Base-by-base conservation (phyloP, 2,329 filamentous ascomycete genomes). In the Sclerotiophoma versabilis region DNA sequence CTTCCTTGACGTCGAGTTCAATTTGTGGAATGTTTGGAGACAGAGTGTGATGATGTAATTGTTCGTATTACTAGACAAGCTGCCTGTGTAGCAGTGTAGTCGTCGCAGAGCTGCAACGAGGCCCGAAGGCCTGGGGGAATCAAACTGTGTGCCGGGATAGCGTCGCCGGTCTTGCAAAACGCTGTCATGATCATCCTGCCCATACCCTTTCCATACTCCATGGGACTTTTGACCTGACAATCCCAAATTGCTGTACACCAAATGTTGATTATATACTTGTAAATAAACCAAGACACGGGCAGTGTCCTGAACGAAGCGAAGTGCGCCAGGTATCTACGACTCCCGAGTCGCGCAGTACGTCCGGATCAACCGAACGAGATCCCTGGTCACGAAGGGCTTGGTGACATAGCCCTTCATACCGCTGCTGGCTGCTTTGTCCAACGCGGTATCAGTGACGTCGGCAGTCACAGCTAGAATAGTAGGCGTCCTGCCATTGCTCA, bases 381-480 rank as follows among this genome's bases (percentile, higher is more conserved):
- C 86, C 49, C 80, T 73, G 49, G 87, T 75, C 68, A 86, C 86
- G 70, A 86, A 88, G 7, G 86, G 87, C 68, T 89, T 89, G 32
- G 84, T 87, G 80, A 89, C 84, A 63, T 87, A 87, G 2, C 86
- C 86, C 67, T 84, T 84, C 80, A 89, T 89, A 30, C 86, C 87
- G 5, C 83, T 85, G 63, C 81, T 79, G 6, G 81, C 83, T 14
- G 85, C 86, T 45, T 83, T 80, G 49, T 83, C 81, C 48, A 88
- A 76, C 8, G 86, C 85, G 38, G 83, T 83, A 54, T 87, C 84
- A 2, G 86, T 89, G 10, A 87, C 85, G 66, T 89, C 87, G 8
- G 87, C 87, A 33, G 84, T 88, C 46, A 89, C 86, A 2, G 87
- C 87, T 23, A 89, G 76, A 30, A 89, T 75, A 27, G 79, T 79